phyloP scores from a whole-genome alignment of 2,329 filamentous ascomycete species.

The Aspergillus puulaauensis region DNA sequence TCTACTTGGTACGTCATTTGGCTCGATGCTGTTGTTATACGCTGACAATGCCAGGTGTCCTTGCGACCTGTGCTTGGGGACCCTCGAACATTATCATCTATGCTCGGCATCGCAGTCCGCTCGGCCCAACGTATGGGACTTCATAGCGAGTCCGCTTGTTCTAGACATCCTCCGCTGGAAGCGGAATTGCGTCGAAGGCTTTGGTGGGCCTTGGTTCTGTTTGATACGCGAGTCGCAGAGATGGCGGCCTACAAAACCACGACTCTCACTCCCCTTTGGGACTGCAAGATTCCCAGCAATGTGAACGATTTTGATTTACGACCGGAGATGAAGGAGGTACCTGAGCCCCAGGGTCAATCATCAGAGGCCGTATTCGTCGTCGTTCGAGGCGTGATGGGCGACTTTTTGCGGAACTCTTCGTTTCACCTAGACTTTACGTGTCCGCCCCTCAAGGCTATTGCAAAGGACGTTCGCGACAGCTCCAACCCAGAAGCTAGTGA shows the following conservation, averaged over 20 bases:
- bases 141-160: constrained; percentile 60
- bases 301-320: constrained; percentile 44
- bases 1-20: constrained; percentile 52
- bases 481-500: constrained; percentile 19
- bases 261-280: constrained; percentile 44
- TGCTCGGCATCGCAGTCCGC: constrained; percentile 66
- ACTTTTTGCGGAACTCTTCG: constrained; percentile 39
- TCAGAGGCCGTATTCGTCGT: constrained; percentile 48
- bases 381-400: constrained; percentile 43
- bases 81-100: constrained; percentile 57
- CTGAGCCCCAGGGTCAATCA: constrained; percentile 28
- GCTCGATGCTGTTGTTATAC: neutral
- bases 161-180: constrained; percentile 52
- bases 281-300: constrained; percentile 44
- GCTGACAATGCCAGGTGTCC: constrained; percentile 49
- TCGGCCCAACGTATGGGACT: constrained; percentile 68
- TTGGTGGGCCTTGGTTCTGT: constrained; percentile 70
- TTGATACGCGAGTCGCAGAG: constrained; percentile 69
- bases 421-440: constrained; percentile 50
- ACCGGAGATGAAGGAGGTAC: constrained; percentile 37
- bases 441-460: constrained; percentile 38
- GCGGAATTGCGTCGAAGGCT: constrained; percentile 69
- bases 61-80: constrained; percentile 57
- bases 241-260: constrained; percentile 54
- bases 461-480: neutral